These are phyloP conservation scores for Raphanus raphanistrum DNA, from an alignment of 345 rosid genomes.

Conservation along the genomic window DNA sequence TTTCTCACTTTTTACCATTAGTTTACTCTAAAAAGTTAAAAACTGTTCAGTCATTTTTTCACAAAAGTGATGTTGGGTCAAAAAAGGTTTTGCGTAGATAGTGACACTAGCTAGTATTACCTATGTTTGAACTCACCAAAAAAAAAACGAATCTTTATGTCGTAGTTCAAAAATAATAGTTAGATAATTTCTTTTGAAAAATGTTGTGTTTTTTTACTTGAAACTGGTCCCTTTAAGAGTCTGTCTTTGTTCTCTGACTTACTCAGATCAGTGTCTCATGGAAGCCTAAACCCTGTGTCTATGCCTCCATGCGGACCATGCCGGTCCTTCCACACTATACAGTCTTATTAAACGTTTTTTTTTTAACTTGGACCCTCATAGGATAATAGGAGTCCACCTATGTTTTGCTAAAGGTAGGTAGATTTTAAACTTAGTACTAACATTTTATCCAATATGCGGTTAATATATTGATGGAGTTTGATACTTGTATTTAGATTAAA, in stretches of 20 bases:
- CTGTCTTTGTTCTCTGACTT: slow-evolving; percentile 40
- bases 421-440: background rate
- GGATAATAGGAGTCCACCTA: slow-evolving; percentile 29
- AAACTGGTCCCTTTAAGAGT: slow-evolving; percentile 39
- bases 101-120: slow-evolving; percentile 40
- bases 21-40: slow-evolving; percentile 15
- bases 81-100: slow-evolving; percentile 39
- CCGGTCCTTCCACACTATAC: slow-evolving; percentile 32
- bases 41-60: slow-evolving; percentile 12
- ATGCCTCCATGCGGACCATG: slow-evolving; percentile 16
- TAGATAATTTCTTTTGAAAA: background rate
- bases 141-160: slow-evolving; percentile 40
- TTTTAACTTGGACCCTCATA: slow-evolving; percentile 10
- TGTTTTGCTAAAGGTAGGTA: background rate
- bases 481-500: background rate
- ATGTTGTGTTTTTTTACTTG: slow-evolving; percentile 32
- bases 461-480: slow-evolving; percentile 1
- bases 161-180: slow-evolving; percentile 27
- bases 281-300: slow-evolving; percentile 26
- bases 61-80: slow-evolving; percentile 37
- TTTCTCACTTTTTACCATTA: slow-evolving; percentile 34
- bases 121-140: slow-evolving; percentile 20
- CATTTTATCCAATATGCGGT: background rate
- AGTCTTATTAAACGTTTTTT: background rate
- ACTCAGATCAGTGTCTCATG: slow-evolving; percentile 37